Conservation (phyloP, 192 early-diverging fungal species). For the Podila minutissima region DNA sequence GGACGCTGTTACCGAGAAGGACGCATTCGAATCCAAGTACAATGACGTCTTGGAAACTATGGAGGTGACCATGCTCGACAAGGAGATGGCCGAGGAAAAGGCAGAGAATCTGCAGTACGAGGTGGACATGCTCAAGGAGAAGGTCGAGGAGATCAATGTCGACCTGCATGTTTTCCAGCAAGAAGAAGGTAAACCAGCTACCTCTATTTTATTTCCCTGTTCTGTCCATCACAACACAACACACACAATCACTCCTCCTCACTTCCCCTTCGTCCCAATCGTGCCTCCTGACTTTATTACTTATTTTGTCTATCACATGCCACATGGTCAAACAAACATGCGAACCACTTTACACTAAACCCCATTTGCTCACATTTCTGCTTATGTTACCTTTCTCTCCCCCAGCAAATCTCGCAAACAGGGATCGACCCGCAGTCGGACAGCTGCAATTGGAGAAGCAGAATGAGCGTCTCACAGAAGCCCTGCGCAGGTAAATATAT, state of each 20-base stretch:
- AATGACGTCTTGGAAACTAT: conserved; percentile 79
- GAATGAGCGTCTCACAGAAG: conserved; percentile 90
- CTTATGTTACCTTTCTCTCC: conserved; percentile 22
- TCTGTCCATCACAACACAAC: not conserved
- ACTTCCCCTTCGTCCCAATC: not conserved
- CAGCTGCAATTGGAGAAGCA: conserved; percentile 78
- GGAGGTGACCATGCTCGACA: conserved; percentile 90
- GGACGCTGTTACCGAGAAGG: conserved; percentile 67
- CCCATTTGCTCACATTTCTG: not conserved
- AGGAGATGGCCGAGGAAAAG: conserved; percentile 91
- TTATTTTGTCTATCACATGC: not conserved
- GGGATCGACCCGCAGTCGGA: conserved; percentile 61
- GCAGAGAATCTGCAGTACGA: conserved; percentile 82
- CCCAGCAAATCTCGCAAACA: conserved; percentile 43
- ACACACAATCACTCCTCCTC: not conserved
- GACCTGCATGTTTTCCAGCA: conserved; percentile 75
- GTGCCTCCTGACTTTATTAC: not conserved
- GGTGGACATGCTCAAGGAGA: conserved; percentile 75
- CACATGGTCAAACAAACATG: not conserved
- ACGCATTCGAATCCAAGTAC: conserved; percentile 72
- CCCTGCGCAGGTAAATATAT: conserved; percentile 79
- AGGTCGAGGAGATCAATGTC: conserved; percentile 79
- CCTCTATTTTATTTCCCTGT: not conserved
- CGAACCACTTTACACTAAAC: not conserved
- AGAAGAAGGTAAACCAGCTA: conserved; percentile 57